phyloP scores from a whole-genome alignment of 75 land plant species.

The Isoetes taiwanensis region DNA sequence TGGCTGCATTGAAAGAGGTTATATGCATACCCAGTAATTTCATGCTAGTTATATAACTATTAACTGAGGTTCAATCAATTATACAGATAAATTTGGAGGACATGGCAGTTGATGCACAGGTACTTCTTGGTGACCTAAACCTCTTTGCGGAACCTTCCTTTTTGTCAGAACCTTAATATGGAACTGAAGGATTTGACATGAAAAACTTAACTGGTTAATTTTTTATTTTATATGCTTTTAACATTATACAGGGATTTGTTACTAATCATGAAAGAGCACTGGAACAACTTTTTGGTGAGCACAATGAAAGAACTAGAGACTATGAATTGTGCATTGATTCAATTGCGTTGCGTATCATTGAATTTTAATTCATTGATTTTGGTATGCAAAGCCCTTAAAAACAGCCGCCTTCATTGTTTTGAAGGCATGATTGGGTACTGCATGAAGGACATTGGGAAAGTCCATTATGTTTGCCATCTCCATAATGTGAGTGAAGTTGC shows the following conservation, averaged over 20 bases:
- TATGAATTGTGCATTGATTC: slow-evolving; percentile 55
- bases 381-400: no score
- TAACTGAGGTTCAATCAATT: no score
- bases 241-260: slow-evolving; percentile 51
- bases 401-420: no score
- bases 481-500: no score
- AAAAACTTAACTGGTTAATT: background rate
- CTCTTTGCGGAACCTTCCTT: no score
- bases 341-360: no score
- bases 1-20: slow-evolving; percentile 90
- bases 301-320: slow-evolving; percentile 39
- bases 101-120: slow-evolving; percentile 84
- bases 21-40: background rate
- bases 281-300: slow-evolving; percentile 76
- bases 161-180: background rate
- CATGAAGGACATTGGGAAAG: no score
- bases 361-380: no score
- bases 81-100: slow-evolving; percentile 99
- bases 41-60: no score
- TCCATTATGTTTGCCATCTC: no score
- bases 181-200: background rate
- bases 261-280: slow-evolving; percentile 76
- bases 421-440: no score
- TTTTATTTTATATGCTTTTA: background rate
- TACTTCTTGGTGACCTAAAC: no score